A percentile compares a stretch with the other conserved stretches of the same genome.
phyloP scores from a whole-genome alignment of 208 protist species.

The Wallacemonas sp. region DNA sequence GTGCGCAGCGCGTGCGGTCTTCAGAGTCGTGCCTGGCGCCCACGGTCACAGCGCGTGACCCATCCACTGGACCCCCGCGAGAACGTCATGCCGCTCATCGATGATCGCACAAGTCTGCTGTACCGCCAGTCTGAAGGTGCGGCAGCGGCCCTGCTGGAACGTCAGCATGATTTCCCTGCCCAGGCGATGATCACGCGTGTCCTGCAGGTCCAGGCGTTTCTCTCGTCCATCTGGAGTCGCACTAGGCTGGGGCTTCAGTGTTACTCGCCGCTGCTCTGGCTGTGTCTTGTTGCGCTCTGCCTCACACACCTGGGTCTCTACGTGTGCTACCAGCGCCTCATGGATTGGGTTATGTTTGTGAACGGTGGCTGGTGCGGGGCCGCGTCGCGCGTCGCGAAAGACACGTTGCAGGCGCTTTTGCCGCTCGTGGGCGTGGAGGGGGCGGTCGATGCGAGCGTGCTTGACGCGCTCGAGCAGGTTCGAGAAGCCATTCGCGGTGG shows the following conservation, averaged over 20 bases:
- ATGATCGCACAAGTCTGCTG: constrained; percentile 35
- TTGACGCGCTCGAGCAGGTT: constrained; percentile 14
- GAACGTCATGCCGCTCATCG: constrained; percentile 20
- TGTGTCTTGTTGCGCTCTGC: constrained; percentile 27
- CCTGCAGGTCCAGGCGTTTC: constrained; percentile 42
- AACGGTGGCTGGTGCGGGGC: constrained; percentile 10
- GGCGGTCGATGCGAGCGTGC: constrained; percentile 4
- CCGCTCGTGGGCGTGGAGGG: not conserved
- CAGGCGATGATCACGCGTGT: constrained; percentile 49
- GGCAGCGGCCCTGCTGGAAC: constrained; percentile 39
- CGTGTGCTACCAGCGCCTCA: constrained; percentile 16
- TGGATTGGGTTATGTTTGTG: constrained; percentile 9
- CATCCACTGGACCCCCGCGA: constrained; percentile 6
- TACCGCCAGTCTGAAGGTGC: constrained; percentile 46
- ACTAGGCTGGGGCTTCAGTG: constrained; percentile 39
- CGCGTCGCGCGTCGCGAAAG: not conserved
- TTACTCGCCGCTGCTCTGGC: constrained; percentile 49
- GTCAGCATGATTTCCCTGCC: constrained; percentile 33
- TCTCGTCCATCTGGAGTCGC: constrained; percentile 42
- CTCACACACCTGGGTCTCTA: constrained; percentile 21
- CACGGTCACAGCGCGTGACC: constrained; percentile 8
- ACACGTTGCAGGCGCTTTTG: not conserved
- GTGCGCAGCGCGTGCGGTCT: constrained; percentile 9
- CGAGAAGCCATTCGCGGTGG: no score
- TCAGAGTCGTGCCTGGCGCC: constrained; percentile 11